These are phyloP conservation scores for Linnemannia exigua DNA, from an alignment of 192 early-diverging fungal genomes.

Conservation along the genomic window DNA sequence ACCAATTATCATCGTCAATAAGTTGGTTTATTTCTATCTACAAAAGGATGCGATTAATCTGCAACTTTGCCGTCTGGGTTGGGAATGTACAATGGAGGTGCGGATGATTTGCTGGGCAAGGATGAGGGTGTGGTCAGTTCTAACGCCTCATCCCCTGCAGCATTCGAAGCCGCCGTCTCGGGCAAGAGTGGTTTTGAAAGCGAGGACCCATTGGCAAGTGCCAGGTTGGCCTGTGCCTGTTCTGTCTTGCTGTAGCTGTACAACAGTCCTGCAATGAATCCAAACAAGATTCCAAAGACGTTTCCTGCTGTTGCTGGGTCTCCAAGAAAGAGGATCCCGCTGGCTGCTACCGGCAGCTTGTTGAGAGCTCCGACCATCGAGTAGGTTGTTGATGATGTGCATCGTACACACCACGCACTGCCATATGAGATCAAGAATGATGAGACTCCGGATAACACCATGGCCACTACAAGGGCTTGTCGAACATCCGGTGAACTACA, in stretches of 20 bases:
- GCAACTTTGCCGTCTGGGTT: slow-evolving; percentile 51
- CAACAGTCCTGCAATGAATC: slow-evolving; percentile 79
- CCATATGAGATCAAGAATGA: slow-evolving; percentile 93
- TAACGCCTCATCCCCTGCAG: slow-evolving; percentile 30
- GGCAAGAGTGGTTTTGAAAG: background rate
- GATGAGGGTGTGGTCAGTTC: slow-evolving; percentile 53
- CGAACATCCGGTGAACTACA: slow-evolving; percentile 58
- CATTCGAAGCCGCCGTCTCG: slow-evolving; percentile 11
- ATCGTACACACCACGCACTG: slow-evolving; percentile 84
- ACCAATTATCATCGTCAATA: background rate
- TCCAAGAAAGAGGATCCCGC: slow-evolving; percentile 95
- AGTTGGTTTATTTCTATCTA: background rate
- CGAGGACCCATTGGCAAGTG: background rate
- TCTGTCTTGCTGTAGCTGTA: slow-evolving; percentile 80
- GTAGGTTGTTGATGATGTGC: slow-evolving; percentile 83
- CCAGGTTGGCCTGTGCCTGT: slow-evolving; percentile 45
- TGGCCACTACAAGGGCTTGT: slow-evolving; percentile 71
- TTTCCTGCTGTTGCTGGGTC: slow-evolving; percentile 85
- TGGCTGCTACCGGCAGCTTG: slow-evolving; percentile 94
- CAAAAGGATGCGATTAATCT: slow-evolving; percentile 10
- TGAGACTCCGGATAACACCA: slow-evolving; percentile 81
- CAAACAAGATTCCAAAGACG: slow-evolving; percentile 86
- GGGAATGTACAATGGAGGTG: slow-evolving; percentile 23
- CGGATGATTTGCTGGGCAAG: background rate
- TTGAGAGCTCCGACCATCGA: slow-evolving; percentile 98